These are phyloP conservation scores for Yamadazyma mexicana DNA, from an alignment of 1,139 yeast species.

Conservation along the genomic window DNA sequence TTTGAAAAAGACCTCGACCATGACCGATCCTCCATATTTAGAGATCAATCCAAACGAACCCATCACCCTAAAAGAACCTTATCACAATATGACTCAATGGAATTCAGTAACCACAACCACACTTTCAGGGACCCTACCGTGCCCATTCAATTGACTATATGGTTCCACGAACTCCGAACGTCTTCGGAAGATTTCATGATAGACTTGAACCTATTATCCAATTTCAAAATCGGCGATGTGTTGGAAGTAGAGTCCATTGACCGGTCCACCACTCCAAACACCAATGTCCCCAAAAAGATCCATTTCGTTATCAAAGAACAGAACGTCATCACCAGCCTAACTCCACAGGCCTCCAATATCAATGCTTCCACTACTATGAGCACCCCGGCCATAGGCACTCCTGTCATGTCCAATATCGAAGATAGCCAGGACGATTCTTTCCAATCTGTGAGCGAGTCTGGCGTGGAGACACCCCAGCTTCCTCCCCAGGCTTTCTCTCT, in stretches of 20 bases:
- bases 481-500: not conserved
- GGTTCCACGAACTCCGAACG: constrained; percentile 72
- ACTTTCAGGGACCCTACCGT: constrained; percentile 12
- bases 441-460: constrained; percentile 2
- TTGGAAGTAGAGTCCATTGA: constrained; percentile 51
- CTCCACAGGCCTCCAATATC: not conserved
- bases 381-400: constrained; percentile 3
- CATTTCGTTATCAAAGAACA: constrained; percentile 10
- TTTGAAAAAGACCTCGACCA: constrained; percentile 8
- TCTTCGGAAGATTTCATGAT: constrained; percentile 61
- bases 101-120: not conserved
- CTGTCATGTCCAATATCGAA: not conserved
- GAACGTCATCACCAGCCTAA: constrained; percentile 6
- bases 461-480: not conserved
- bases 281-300: constrained; percentile 7
- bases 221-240: constrained; percentile 64
- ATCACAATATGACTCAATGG: constrained; percentile 14
- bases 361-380: not conserved
- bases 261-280: not conserved
- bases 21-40: constrained; percentile 8
- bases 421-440: constrained; percentile 7
- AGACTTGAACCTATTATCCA: constrained; percentile 57
- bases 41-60: constrained; percentile 7
- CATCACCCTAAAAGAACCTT: constrained; percentile 5
- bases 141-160: constrained; percentile 53